Base-by-base conservation (phyloP, 129 eudicot genomes). In the Escallonia herrerae region DNA sequence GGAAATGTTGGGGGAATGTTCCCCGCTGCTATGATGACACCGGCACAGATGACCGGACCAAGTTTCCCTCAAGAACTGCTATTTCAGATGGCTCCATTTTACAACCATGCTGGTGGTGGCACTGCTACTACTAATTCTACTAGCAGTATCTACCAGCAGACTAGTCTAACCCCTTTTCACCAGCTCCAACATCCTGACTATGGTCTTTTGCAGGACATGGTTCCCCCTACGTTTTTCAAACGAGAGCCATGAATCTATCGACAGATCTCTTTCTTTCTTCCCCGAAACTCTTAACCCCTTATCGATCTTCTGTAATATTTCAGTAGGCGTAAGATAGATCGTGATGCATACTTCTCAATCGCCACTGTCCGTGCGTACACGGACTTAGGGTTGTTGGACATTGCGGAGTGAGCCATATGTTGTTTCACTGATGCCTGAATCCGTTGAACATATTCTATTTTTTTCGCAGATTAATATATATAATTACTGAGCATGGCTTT, bases 171-270 rank as follows among this genome's bases (percentile, higher is more conserved):
- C 55, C 63, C 77, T 56, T 63, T 47, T 22, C 77, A 76, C 46
- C 86, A 74, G 38, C 53, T 70, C 56, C 79, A 75, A 43, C 65
- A 64, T 57, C 76, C 79, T 54, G 95, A 83, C 68, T 89, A 76
- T 81, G 90, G 90, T 13, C 87, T 90, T 56, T 73, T 90, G 40
- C 97, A 90, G 60, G 97, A 90, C 64, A 77, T 90, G 78, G 82
- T 90, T 76, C 97, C 95, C 33, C 55, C 82, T 33, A 72, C 80
- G 76, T 73, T 74, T 72, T 78, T 75, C 46, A 86, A 90, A 70
- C 95, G 77, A 75, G 95, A 90, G 62, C 95, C 82, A 64, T 86
- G 22, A 53, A 53, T 3, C 13, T 53, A 15, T 53, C 15, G 0
- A 0, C 33, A 22, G 0, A 22, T 22, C 33, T 22, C 33, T 22